phyloP scores from a whole-genome alignment of 306 rosid species.

The Gleditsia sinensis region DNA sequence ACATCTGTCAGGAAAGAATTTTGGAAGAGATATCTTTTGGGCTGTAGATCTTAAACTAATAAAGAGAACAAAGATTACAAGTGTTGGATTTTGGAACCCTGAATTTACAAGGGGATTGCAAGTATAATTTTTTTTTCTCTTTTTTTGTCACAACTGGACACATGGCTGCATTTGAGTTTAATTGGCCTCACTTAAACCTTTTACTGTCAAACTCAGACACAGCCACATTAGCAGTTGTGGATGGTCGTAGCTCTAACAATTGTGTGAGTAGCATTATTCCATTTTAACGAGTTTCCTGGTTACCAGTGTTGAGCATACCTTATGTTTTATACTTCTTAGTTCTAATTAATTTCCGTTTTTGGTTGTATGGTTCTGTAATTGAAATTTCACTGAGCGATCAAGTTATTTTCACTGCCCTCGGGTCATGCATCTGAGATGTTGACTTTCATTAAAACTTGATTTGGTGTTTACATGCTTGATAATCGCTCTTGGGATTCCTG shows the following conservation, averaged over 20 bases:
- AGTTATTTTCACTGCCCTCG: background rate
- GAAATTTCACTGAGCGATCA: constrained; percentile 15
- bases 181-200: background rate
- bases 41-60: background rate
- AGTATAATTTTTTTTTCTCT: background rate
- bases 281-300: background rate
- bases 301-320: background rate
- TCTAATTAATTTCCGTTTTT: constrained; percentile 1
- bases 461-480: background rate
- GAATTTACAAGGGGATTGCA: constrained; percentile 8
- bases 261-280: background rate
- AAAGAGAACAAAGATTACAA: background rate
- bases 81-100: constrained; percentile 2
- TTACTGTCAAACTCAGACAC: background rate
- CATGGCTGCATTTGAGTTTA: background rate
- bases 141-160: no score
- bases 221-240: background rate
- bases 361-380: background rate
- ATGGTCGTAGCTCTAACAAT: background rate
- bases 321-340: background rate
- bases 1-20: constrained; percentile 1
- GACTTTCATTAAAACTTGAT: background rate
- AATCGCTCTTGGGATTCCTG: background rate
- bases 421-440: background rate
- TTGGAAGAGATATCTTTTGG: constrained; percentile 4